phyloP scores from a whole-genome alignment of 176 grass and related monocot genomes.

The Paspalum notatum region DNA sequence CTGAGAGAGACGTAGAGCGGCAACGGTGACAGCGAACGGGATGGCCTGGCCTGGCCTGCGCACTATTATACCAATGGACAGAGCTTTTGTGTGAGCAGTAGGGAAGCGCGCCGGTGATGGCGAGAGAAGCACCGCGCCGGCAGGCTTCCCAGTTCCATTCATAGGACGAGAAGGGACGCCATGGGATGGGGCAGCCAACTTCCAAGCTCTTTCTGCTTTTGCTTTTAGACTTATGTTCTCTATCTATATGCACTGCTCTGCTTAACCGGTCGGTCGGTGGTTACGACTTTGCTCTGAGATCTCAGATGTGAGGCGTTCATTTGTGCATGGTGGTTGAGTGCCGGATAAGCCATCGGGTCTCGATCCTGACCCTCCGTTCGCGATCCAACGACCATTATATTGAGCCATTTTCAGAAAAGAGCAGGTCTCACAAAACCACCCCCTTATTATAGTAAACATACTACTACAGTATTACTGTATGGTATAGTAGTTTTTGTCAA shows the following conservation, averaged over 20 bases:
- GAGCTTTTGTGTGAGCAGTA: not conserved
- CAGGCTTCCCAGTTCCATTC: too few relatives aligned
- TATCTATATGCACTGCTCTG: not conserved
- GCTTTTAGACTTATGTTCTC: not conserved
- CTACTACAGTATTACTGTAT: too few relatives aligned
- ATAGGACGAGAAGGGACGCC: not conserved
- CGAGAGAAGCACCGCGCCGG: not conserved
- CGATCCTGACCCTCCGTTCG: not conserved
- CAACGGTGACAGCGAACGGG: not conserved
- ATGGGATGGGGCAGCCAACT: not conserved
- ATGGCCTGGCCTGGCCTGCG: not conserved
- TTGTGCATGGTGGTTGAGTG: not conserved
- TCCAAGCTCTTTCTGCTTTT: too few relatives aligned
- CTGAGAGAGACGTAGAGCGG: constrained; percentile 47
- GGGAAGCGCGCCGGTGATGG: not conserved
- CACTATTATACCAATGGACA: constrained; percentile 8
- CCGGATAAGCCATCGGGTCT: not conserved
- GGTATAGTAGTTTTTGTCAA: too few relatives aligned
- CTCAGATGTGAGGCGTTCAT: not conserved
- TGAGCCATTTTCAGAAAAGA: not conserved
- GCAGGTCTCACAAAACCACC: too few relatives aligned
- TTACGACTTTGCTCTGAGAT: not conserved
- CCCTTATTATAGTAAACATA: too few relatives aligned
- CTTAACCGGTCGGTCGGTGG: not conserved
- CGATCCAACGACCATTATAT: not conserved